A percentile compares a stretch with the other conserved stretches of the same genome.
Evolutionary conservation across 163 green algal genomes (phyloP).

Genomic region (Chlamydomonas reinhardtii): DNA sequence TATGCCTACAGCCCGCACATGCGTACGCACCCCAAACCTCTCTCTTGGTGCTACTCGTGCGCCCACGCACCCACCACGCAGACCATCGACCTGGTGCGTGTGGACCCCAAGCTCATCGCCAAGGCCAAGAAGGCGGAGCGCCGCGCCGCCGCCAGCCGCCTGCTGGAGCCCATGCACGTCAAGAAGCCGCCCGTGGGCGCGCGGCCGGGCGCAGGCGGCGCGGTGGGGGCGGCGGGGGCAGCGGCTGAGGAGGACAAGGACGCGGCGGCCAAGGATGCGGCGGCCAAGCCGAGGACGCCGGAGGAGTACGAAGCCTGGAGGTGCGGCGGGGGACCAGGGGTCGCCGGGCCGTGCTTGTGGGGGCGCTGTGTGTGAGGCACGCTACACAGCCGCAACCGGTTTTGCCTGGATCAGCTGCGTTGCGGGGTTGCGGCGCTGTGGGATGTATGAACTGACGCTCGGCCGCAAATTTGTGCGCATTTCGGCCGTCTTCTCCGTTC

Average conservation of each 20-base stretch:
- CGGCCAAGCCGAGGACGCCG: slow-evolving; percentile 25
- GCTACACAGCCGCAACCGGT: no score
- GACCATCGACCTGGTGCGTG: slow-evolving; percentile 45
- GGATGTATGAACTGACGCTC: no score
- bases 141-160: slow-evolving; percentile 44
- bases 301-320: slow-evolving; percentile 39
- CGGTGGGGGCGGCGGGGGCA: background rate
- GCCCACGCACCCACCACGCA: background rate
- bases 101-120: slow-evolving; percentile 60
- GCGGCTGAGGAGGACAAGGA: background rate
- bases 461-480: no score
- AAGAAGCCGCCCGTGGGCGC: slow-evolving; percentile 29
- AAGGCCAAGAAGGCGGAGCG: slow-evolving; percentile 62
- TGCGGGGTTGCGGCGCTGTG: no score
- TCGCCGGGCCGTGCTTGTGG: no score
- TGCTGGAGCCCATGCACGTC: slow-evolving; percentile 61
- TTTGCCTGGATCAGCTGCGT: no score
- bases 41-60: no score
- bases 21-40: no score
- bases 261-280: background rate
- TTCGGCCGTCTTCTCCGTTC: no score
- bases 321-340: background rate
- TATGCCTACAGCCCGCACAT: no score
- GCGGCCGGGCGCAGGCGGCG: background rate
- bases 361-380: no score